Conservation (phyloP, 306 rosid species). For the Cucumis cinereus region DNA sequence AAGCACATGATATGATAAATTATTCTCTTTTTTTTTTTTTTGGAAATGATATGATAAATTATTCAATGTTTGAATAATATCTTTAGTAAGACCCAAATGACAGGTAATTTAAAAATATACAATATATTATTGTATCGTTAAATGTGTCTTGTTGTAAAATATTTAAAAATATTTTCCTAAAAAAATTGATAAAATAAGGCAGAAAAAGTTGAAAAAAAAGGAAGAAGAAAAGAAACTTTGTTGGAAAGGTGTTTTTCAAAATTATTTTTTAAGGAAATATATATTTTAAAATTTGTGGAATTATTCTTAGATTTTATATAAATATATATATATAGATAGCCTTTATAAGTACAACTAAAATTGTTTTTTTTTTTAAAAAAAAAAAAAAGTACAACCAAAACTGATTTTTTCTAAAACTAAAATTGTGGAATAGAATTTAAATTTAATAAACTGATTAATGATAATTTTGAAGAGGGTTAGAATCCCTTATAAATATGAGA, state of each 20-base stretch:
- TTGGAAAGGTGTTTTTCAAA: background rate
- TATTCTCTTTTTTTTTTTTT: too few species aligned
- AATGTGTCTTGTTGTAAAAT: background rate
- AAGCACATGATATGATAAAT: background rate
- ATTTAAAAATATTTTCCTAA: background rate
- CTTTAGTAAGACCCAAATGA: background rate
- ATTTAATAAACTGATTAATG: too few species aligned
- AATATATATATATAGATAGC: too few species aligned
- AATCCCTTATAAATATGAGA: too few species aligned
- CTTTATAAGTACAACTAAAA: too few species aligned
- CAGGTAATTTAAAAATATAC: background rate
- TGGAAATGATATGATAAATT: background rate
- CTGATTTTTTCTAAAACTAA: too few species aligned
- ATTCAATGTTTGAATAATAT: background rate
- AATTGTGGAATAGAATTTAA: too few species aligned
- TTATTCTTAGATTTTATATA: background rate
- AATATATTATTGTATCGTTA: background rate
- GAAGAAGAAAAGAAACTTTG: background rate
- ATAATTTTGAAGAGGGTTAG: too few species aligned
- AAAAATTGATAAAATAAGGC: background rate
- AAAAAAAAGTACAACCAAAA: too few species aligned
- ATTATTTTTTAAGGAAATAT: background rate
- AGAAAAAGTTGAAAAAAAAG: background rate
- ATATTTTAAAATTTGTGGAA: background rate
- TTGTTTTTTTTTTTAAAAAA: too few species aligned